Evolutionary conservation across 2,329 filamentous ascomycete species (phyloP), one percentile per base, ranked within the genome.

Genomic region (Nakataea oryzae): DNA sequence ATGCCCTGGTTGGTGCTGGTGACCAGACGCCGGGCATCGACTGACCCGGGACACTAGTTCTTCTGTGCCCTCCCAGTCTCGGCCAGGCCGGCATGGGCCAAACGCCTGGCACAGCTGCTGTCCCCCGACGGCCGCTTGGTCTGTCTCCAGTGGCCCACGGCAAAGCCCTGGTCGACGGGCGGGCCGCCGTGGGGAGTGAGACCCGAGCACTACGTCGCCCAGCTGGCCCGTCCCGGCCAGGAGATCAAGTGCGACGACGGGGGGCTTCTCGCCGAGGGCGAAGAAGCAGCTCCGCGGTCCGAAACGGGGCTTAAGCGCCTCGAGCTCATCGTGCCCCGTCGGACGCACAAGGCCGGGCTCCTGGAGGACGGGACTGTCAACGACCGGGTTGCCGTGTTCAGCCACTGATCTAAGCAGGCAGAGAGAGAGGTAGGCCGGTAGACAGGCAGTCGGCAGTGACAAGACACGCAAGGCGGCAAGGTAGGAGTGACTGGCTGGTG

Each of bases 111-210:
- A 17, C 70, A 79, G 54, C 75, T 87, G 54, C 74, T 87, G 32
- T 66, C 73, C 26, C 76, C 76, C 7, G 68, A 62, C 12, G 70
- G 67, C 28, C 75, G 79, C 50, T 75, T 88, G 29, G 70, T 87
- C 60, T 87, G 85, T 74, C 81, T 96, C 64, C 91, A 96, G 71
- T 96, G 89, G 71, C 91, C 91, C 12, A 85, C 87, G 1, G 81
- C 84, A 64, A 95, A 93, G 72, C 79, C 84, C 55, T 81, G 87
- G 12, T 78, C 78, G 13, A 78, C 81, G 12, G 80, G 80, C 12
- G 91, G 91, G 0, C 91, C 91, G 14, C 91, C 91, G 1, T 93
- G 84, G 80, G 85, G 86, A 9, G 74, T 90, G 54, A 82, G 84
- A 14, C 81, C 88, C 0, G 81, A 85, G 64, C 82, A 89, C 30